Percentiles rank a stretch among this genome's conserved stretches.
Evolutionary conservation across 73 alveolate genomes (phyloP).

Genomic region (Paramecium tetraurelia): DNA sequence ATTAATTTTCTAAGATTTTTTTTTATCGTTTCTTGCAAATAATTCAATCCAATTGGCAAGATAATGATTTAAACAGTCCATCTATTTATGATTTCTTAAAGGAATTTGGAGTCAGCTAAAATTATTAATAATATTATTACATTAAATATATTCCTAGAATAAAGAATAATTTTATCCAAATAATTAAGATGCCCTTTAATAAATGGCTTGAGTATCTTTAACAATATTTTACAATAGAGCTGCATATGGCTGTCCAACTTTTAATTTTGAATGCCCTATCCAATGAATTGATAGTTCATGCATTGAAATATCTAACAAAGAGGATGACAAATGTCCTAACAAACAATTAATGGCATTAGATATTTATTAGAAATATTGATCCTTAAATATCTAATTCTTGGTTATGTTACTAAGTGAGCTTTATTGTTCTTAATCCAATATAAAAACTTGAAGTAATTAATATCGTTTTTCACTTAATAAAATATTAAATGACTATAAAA

Average conservation of each 20-base stretch:
- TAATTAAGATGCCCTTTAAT: neutral
- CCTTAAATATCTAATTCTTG: neutral
- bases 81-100: neutral
- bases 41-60: neutral
- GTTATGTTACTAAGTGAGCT: neutral
- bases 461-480: conserved; percentile 13
- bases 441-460: neutral
- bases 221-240: neutral
- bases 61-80: conserved; percentile 19
- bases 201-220: conserved; percentile 13
- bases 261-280: neutral
- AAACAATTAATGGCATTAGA: neutral
- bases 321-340: neutral
- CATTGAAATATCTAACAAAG: neutral
- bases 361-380: neutral
- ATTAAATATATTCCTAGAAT: neutral
- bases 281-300: conserved; percentile 4
- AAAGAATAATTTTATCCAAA: neutral
- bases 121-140: neutral
- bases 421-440: neutral
- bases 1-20: neutral
- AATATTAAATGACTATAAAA: neutral
- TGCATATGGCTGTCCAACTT: neutral
- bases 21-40: neutral
- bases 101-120: neutral